A percentile compares a stretch with the other conserved stretches of the same genome.
phyloP scores from a whole-genome alignment of 768 basidiomycete genomes.

The Cystofilobasidium macerans region DNA sequence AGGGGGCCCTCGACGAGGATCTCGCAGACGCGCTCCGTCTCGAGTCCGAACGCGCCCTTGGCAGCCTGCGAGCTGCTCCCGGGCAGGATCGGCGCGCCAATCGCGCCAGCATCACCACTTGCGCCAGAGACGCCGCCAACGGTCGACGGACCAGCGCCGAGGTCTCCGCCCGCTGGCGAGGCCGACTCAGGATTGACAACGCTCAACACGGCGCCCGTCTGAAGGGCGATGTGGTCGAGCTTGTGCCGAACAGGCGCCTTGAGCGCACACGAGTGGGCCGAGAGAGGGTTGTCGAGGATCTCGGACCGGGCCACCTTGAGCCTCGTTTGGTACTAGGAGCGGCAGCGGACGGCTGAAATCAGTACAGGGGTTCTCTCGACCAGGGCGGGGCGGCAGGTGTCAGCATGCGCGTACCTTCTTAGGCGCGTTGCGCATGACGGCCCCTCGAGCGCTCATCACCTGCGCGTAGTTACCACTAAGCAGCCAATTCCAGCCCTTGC shows the following conservation, averaged over 20 bases:
- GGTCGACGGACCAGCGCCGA: slow-evolving; percentile 44
- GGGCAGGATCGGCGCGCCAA: slow-evolving; percentile 44
- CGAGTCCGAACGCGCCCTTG: slow-evolving; percentile 55
- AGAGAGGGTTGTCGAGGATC: slow-evolving; percentile 60
- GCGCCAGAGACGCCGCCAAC: slow-evolving; percentile 27
- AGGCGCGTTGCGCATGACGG: slow-evolving; percentile 80
- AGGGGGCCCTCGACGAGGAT: slow-evolving; percentile 74
- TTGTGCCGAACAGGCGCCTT: slow-evolving; percentile 70
- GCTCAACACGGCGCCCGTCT: slow-evolving; percentile 84
- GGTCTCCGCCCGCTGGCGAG: too few species aligned
- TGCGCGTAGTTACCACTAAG: slow-evolving; percentile 84
- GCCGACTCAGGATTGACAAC: slow-evolving; percentile 47
- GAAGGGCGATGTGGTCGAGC: slow-evolving; percentile 86
- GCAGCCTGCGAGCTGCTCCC: slow-evolving; percentile 51
- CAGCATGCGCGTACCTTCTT: slow-evolving; percentile 55
- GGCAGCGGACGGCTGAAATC: too few species aligned
- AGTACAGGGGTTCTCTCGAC: too few species aligned
- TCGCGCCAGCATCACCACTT: slow-evolving; percentile 22
- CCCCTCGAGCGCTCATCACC: slow-evolving; percentile 78
- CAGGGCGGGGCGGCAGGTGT: too few species aligned
- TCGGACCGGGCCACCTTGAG: slow-evolving; percentile 89
- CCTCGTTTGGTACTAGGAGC: slow-evolving; percentile 58
- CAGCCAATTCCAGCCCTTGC: slow-evolving; percentile 60
- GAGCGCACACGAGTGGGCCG: slow-evolving; percentile 51
- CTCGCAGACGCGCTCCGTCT: slow-evolving; percentile 88